A percentile compares a stretch with the other conserved stretches of the same genome.
Evolutionary conservation across 306 rosid genomes (phyloP).

Genomic region (barrel medic (Medicago truncatula)): MtrunA17r5.0-ANR NC_053042.1:4102001-4102500

Average conservation of each 20-base stretch:
- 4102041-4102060: no score
- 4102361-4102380: constrained; percentile 28
- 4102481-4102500: constrained; percentile 23
- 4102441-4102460: constrained; percentile 88
- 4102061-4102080: no score
- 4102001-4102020: no score
- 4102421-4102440: constrained; percentile 89
- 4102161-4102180: no score
- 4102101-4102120: no score
- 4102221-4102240: neutral
- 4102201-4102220: neutral
- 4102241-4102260: neutral
- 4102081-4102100: no score
- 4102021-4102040: no score
- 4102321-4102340: constrained; percentile 21
- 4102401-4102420: constrained; percentile 91
- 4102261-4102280: neutral
- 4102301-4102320: constrained; percentile 27
- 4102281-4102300: constrained; percentile 4
- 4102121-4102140: no score
- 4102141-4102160: no score
- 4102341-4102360: constrained; percentile 18
- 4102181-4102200: neutral
- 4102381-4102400: constrained; percentile 78
- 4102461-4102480: constrained; percentile 21